A percentile compares a stretch with the other conserved stretches of the same genome.
Conservation (phyloP, 2,329 filamentous ascomycete species). For the Escovopsis sp. region DNA sequence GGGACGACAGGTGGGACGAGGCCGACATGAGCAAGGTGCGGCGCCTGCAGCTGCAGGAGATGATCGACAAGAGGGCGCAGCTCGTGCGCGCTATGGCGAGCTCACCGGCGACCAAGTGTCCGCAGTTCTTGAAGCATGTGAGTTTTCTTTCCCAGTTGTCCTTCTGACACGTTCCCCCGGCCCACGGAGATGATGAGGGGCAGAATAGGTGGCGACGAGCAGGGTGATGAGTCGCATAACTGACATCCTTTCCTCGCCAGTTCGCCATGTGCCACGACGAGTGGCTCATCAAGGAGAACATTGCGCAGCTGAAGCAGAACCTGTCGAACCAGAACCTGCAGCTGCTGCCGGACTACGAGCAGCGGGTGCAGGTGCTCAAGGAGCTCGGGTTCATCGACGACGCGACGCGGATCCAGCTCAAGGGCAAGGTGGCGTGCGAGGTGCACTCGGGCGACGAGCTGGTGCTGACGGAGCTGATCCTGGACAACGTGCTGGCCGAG, state of each 20-base stretch:
- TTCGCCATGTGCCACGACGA: conserved; percentile 95
- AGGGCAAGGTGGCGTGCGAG: conserved; percentile 96
- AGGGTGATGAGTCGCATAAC: no score
- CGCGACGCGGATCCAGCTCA: conserved; percentile 75
- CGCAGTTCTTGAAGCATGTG: conserved; percentile 75
- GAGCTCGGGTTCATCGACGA: conserved; percentile 88
- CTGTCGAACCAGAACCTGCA: conserved; percentile 96
- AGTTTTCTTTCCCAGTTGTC: conserved; percentile 21
- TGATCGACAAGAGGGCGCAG: conserved; percentile 55
- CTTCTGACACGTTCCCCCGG: conserved; percentile 4
- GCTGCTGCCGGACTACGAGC: conserved; percentile 89
- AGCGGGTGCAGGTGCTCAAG: conserved; percentile 80
- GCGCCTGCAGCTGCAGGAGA: conserved; percentile 66
- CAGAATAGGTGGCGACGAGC: no score
- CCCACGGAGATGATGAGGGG: conserved; percentile 12
- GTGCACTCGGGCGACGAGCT: conserved; percentile 95
- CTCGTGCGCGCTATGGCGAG: conserved; percentile 48
- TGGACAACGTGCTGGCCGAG: conserved; percentile 90
- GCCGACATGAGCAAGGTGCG: conserved; percentile 69
- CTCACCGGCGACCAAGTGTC: conserved; percentile 54
- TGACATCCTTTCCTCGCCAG: conserved; percentile 30
- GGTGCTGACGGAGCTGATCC: conserved; percentile 85
- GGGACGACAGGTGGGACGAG: conserved; percentile 73
- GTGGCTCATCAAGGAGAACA: conserved; percentile 92
- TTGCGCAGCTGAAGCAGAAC: conserved; percentile 68